Conservation (phyloP, 2,329 filamentous ascomycete species). For the Gyromitra esculenta region DNA sequence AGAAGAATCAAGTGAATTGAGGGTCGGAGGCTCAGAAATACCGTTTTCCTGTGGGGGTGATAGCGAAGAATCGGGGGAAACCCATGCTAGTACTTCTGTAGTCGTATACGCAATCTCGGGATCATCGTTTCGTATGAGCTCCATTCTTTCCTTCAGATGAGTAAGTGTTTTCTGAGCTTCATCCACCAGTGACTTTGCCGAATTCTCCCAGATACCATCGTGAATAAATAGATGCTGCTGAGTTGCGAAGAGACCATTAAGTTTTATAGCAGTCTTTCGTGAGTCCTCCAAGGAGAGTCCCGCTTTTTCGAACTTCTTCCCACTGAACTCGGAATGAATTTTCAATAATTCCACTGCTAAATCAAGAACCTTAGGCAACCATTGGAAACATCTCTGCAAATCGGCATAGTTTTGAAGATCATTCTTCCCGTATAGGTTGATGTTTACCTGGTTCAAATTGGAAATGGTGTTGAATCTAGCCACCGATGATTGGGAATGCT, state of each 20-base stretch:
- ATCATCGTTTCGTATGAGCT: conserved; percentile 62
- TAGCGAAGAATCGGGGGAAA: conserved; percentile 59
- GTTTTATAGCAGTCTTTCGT: conserved; percentile 13
- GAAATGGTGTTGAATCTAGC: conserved; percentile 41
- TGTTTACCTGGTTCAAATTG: conserved; percentile 24
- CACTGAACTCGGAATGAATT: conserved; percentile 74
- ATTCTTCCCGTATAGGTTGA: conserved; percentile 55
- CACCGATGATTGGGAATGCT: conserved; percentile 61
- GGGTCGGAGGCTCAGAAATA: neutral
- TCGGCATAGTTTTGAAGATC: conserved; percentile 63
- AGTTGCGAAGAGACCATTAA: conserved; percentile 30
- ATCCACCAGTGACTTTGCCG: conserved; percentile 58
- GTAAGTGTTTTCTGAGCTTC: conserved; percentile 58
- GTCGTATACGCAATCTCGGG: conserved; percentile 73
- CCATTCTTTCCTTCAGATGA: conserved; percentile 62
- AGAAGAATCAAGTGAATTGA: conserved; percentile 65
- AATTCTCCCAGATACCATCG: conserved; percentile 45
- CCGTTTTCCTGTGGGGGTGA: conserved; percentile 23
- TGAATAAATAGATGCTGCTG: conserved; percentile 63
- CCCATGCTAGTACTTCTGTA: conserved; percentile 74
- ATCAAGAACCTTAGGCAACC: conserved; percentile 75
- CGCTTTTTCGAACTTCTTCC: conserved; percentile 65
- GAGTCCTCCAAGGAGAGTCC: conserved; percentile 62
- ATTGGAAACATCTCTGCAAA: conserved; percentile 62
- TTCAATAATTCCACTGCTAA: conserved; percentile 71